Conservation (phyloP, 2,329 filamentous ascomycete species). For the Purpureocillium lavendulum region DNA sequence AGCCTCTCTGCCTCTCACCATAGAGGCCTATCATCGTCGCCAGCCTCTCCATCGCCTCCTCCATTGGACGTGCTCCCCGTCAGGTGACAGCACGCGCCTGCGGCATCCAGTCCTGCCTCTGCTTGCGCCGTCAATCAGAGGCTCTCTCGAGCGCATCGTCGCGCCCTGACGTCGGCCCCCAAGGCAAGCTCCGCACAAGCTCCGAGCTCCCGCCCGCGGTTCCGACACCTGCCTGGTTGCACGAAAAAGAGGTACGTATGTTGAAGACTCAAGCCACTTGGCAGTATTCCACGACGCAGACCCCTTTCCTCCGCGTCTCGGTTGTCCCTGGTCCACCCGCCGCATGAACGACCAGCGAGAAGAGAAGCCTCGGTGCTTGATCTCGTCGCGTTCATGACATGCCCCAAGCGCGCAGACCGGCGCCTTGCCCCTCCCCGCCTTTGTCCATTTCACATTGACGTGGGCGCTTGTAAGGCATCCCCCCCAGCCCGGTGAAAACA, state of each 20-base stretch:
- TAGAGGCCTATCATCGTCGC: slow-evolving; percentile 44
- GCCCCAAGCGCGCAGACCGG: not conserved
- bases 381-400: not conserved
- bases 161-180: slow-evolving; percentile 3
- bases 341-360: slow-evolving; percentile 1
- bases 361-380: not conserved
- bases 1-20: slow-evolving; percentile 28
- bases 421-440: slow-evolving; percentile 5
- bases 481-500: too few relatives aligned
- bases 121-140: slow-evolving; percentile 14
- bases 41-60: slow-evolving; percentile 29
- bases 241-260: slow-evolving; percentile 5
- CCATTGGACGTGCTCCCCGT: slow-evolving; percentile 38
- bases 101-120: slow-evolving; percentile 21
- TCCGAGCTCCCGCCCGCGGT: slow-evolving; percentile 4
- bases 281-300: not conserved
- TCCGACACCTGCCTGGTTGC: not conserved
- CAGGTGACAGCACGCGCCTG: slow-evolving; percentile 41
- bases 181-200: not conserved
- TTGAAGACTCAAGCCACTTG: slow-evolving; percentile 3
- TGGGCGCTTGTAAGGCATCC: too few relatives aligned
- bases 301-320: not conserved
- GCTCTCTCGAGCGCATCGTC: slow-evolving; percentile 10
- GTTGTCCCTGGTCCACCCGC: slow-evolving; percentile 2
- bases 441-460: slow-evolving; percentile 3